These are phyloP conservation scores for Coniochaeta sp. DNA, from an alignment of 2,329 filamentous ascomycete genomes.

Conservation along the genomic window DNA sequence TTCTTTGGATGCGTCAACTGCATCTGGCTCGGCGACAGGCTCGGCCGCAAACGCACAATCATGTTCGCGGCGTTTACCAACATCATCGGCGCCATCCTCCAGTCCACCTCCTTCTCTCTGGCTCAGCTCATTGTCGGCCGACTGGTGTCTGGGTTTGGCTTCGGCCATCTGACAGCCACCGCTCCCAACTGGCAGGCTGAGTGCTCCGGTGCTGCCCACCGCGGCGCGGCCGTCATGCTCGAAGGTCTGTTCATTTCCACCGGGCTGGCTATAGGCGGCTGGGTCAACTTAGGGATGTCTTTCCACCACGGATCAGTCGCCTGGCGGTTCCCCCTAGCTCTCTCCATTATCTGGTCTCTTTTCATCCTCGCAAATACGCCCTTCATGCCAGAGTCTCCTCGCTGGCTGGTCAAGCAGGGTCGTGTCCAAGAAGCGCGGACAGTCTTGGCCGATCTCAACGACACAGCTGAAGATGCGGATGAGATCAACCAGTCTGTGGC, in stretches of 20 bases:
- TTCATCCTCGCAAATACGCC: slow-evolving; percentile 7
- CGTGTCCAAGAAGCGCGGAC: slow-evolving; percentile 6
- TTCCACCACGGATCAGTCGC: slow-evolving; percentile 10
- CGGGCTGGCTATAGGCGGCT: slow-evolving; percentile 3
- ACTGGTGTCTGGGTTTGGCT: slow-evolving; percentile 41
- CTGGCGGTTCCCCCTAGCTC: slow-evolving; percentile 9
- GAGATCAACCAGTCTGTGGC: slow-evolving; percentile 8
- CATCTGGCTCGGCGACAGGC: slow-evolving; percentile 11
- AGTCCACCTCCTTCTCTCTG: slow-evolving; percentile 36
- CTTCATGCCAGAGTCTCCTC: slow-evolving; percentile 11
- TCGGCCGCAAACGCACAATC: slow-evolving; percentile 42
- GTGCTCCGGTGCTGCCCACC: slow-evolving; percentile 12
- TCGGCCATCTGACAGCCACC: slow-evolving; percentile 38
- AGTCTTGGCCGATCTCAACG: slow-evolving; percentile 10
- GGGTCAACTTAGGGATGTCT: slow-evolving; percentile 12
- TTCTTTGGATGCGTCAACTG: slow-evolving; percentile 4
- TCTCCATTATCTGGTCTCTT: slow-evolving; percentile 7
- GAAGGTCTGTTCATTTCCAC: slow-evolving; percentile 5
- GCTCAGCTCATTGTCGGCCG: slow-evolving; percentile 43
- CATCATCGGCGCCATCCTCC: slow-evolving; percentile 39
- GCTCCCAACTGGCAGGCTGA: slow-evolving; percentile 20
- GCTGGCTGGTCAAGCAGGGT: slow-evolving; percentile 10
- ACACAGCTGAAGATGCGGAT: slow-evolving; percentile 2
- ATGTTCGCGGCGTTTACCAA: slow-evolving; percentile 40
- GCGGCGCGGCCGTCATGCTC: slow-evolving; percentile 15